Base-by-base conservation (phyloP, 2,329 filamentous ascomycete genomes). In the Monosporascus sp. region DNA sequence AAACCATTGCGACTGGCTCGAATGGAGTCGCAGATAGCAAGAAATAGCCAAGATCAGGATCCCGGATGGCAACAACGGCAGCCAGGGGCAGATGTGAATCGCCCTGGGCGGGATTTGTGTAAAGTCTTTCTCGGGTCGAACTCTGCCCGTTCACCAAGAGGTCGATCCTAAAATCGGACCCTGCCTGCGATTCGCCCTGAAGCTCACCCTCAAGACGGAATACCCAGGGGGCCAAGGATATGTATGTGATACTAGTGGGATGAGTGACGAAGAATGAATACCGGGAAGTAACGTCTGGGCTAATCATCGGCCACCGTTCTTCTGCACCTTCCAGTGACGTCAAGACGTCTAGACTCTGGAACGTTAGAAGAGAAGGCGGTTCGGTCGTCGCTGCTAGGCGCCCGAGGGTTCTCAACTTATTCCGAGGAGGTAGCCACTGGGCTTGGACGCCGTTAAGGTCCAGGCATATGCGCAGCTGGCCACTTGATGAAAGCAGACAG, bases 201-300 rank as follows among this genome's bases (percentile, higher is more conserved):
- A 87, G 71, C 68, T 87, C 83, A 48, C 77, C 76, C 64, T 86
- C 83, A 0, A 87, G 73, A 2, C 82, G 76, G 66, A 83, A 85
- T 4, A 85, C 78, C 83, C 83, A 87, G 1, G 82, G 76, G 1
- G 79, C 70, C 37, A 87, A 71, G 2, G 82, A 85, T 14, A 87
- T 68, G 53, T 77, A 80, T 1, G 78, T 83, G 59, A 87, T 80
- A 53, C 79, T 81, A 5, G 77, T 78, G 39, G 82, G 75, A 57
- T 85, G 79, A 0, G 83, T 86, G 50, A 87, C 72, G 57, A 79
- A 86, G 59, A 87, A 83, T 15, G 74, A 78, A 65, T 87, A 87
- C 37, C 82, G 76, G 5, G 83, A 85, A 41, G 76, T 80, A 51
- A 80, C 77, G 58, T 87, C 83, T 6, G 73, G 63, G 58, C 81